Conservation (phyloP, 139 green algal genomes). For the Edaphochlamys debaryana region DNA sequence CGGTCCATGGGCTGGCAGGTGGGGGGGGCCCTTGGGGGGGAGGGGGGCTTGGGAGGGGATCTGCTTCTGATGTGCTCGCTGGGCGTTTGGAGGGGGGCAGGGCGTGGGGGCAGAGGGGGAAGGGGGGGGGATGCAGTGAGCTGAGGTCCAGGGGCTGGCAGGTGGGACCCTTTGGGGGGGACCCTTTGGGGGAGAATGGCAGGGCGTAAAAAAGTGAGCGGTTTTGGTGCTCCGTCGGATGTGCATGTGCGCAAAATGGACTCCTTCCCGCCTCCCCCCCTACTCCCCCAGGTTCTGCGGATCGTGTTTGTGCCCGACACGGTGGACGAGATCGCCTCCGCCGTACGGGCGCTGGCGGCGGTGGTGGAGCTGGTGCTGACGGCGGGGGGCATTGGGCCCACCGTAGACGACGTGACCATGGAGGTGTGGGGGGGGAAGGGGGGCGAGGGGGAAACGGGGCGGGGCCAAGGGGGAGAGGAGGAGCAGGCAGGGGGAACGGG, state of each 20-base stretch:
- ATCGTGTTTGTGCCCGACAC: constrained; percentile 81
- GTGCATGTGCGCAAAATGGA: too few relatives aligned
- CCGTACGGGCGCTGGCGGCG: constrained; percentile 48
- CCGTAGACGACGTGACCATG: constrained; percentile 93
- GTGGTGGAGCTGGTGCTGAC: constrained; percentile 79
- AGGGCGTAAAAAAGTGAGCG: too few relatives aligned
- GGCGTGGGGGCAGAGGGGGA: too few relatives aligned
- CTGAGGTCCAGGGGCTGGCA: too few relatives aligned
- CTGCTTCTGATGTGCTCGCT: constrained; percentile 39
- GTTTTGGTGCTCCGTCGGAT: too few relatives aligned
- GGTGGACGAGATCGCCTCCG: constrained; percentile 67
- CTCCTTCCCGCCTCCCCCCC: too few relatives aligned
- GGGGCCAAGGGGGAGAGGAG: too few relatives aligned
- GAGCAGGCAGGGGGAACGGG: neutral
- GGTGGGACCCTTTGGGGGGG: too few relatives aligned
- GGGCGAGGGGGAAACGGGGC: too few relatives aligned
- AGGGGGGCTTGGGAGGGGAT: neutral
- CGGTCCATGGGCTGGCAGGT: constrained; percentile 67
- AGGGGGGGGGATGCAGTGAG: too few relatives aligned
- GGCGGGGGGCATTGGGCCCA: constrained; percentile 87
- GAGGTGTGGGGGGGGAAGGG: constrained; percentile 44
- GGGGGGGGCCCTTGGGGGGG: neutral
- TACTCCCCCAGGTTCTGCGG: constrained; percentile 14
- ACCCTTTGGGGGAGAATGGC: too few relatives aligned
- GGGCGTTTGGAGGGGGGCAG: too few relatives aligned